Base-by-base conservation (phyloP, 2,329 filamentous ascomycete species). In the Paramyrothecium roridum region DNA sequence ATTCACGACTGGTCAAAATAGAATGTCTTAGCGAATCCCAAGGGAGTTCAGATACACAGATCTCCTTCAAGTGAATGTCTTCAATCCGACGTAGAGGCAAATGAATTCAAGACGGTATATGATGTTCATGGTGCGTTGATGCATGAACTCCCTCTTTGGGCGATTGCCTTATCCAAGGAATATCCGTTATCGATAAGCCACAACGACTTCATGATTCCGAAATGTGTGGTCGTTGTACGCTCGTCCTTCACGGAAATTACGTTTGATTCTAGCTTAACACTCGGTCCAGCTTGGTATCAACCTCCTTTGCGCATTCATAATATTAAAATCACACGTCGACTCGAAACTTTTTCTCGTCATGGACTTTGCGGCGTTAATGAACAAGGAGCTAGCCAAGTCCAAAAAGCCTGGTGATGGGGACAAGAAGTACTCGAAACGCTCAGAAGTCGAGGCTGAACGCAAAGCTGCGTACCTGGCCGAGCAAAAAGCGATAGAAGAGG, bases 291-390 rank as follows among this genome's bases (percentile, higher is more conserved):
- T n/a, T n/a, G n/a, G n/a, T n/a, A n/a, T n/a, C n/a, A n/a, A n/a
- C n/a, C n/a, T n/a, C n/a, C n/a, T n/a, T n/a, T n/a, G n/a, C n/a
- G n/a, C n/a, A n/a, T n/a, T n/a, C n/a, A n/a, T n/a, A n/a, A n/a
- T n/a, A n/a, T n/a, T n/a, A n/a, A n/a, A n/a, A n/a, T n/a, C n/a
- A n/a, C n/a, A n/a, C n/a, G n/a, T n/a, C n/a, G n/a, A n/a, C 33
- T 16, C 33, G 33, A 37, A 37, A 37, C 10, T 37, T 37, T 37
- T 4, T 3, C 10, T 59, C 68, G 79, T 58, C 62, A 99, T 99
- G 95, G 93, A 99, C 74, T 99, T 99, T 78, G 92, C 92, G 58
- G 85, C 91, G 37, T 79, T 99, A 50, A 96, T 99, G 91, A 86
- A 90, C 66, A 89, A 91, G 69, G 92, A 96, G 74, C 95, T 99